These are phyloP conservation scores for Capsicum rhomboideum DNA, from an alignment of 257 asterid genomes.

Conservation along the genomic window DNA sequence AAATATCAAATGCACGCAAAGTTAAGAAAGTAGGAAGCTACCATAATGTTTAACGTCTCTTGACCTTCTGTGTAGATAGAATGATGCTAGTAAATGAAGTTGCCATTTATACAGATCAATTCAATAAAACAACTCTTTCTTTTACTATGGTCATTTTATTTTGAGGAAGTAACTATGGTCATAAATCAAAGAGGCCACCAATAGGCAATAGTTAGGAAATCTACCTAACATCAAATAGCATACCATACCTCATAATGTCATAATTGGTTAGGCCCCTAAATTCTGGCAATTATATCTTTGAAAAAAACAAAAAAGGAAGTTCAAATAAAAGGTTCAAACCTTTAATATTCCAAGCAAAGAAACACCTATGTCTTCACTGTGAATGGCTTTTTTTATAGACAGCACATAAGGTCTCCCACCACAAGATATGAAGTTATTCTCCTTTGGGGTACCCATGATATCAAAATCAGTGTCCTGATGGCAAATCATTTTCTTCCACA, in stretches of 20 bases:
- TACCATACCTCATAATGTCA: neutral
- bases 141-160: neutral
- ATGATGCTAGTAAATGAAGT: neutral
- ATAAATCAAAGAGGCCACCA: neutral
- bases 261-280: neutral
- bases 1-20: neutral
- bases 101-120: neutral
- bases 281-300: too few relatives aligned
- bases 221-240: neutral
- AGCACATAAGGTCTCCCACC: conserved; percentile 42
- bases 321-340: conserved; percentile 28
- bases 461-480: conserved; percentile 16
- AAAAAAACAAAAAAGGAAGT: conserved; percentile 9
- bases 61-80: neutral
- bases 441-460: conserved; percentile 16
- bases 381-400: conserved; percentile 33
- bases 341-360: conserved; percentile 56
- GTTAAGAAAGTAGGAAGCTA: neutral
- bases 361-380: conserved; percentile 52
- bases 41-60: neutral
- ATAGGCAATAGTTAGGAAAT: neutral
- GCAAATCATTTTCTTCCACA: conserved; percentile 41
- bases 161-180: neutral
- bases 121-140: neutral
- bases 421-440: conserved; percentile 28